Conservation (phyloP, 164 flowering plant genomes). For the Vitis rotundifolia region DNA sequence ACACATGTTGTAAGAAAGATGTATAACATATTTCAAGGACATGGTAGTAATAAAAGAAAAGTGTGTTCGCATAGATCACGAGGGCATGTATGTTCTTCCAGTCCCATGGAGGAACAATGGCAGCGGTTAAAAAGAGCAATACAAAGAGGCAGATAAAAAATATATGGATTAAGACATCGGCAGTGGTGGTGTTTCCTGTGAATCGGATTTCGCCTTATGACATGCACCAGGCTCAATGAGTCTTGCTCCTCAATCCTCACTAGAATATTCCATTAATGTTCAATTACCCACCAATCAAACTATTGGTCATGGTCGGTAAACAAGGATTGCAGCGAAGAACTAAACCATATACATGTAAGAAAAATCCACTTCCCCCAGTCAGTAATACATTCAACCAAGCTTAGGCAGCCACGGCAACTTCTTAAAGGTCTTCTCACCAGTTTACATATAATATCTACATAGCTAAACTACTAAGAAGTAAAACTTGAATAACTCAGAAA, state of each 20-base stretch:
- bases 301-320: not conserved
- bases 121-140: too few relatives aligned
- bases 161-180: not conserved
- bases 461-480: constrained; percentile 18
- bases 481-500: constrained; percentile 24
- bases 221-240: too few relatives aligned
- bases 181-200: not conserved
- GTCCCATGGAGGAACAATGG: too few relatives aligned
- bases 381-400: constrained; percentile 30
- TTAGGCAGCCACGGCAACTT: constrained; percentile 13
- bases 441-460: constrained; percentile 39
- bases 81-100: too few relatives aligned
- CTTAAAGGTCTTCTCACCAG: constrained; percentile 17
- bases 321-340: not conserved
- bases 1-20: too few relatives aligned
- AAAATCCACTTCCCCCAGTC: constrained; percentile 33
- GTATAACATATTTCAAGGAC: too few relatives aligned
- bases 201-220: not conserved
- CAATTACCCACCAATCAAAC: too few relatives aligned
- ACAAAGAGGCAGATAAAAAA: too few relatives aligned
- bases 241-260: too few relatives aligned
- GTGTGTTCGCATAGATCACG: too few relatives aligned
- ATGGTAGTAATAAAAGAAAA: too few relatives aligned
- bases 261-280: too few relatives aligned
- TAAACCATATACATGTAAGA: constrained; percentile 27